Evolutionary conservation across 257 asterid species (phyloP).

Genomic region (Verbascum thapsus): DNA sequence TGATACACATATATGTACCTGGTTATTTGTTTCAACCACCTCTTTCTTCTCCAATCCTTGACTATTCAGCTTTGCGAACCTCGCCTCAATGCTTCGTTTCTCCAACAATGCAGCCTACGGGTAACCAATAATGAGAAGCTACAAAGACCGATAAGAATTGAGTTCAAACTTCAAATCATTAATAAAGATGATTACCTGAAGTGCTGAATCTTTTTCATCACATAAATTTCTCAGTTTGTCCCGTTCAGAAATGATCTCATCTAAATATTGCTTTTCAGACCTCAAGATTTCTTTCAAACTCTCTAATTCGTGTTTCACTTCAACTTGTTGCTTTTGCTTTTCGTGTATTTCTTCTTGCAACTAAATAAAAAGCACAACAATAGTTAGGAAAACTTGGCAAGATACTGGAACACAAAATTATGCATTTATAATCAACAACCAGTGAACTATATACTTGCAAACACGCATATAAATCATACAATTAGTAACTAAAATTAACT

Average conservation of each 20-base stretch:
- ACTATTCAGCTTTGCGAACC: conserved; percentile 60
- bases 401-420: conserved; percentile 18
- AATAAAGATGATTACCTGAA: conserved; percentile 57
- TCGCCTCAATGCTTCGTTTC: conserved; percentile 70
- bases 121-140: conserved; percentile 34
- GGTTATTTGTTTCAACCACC: conserved; percentile 69
- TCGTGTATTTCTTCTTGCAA: conserved; percentile 74
- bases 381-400: conserved; percentile 4
- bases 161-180: conserved; percentile 32
- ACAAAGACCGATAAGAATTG: conserved; percentile 20
- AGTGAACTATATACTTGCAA: background rate
- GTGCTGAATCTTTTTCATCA: conserved; percentile 73
- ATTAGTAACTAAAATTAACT: background rate
- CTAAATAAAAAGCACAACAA: conserved; percentile 45
- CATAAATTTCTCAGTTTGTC: conserved; percentile 65
- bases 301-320: conserved; percentile 68
- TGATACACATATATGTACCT: conserved; percentile 41
- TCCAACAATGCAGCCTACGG: conserved; percentile 65
- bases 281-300: conserved; percentile 53
- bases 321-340: conserved; percentile 63
- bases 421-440: background rate
- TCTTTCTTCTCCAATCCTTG: conserved; percentile 77
- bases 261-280: conserved; percentile 72
- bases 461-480: background rate
- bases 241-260: conserved; percentile 59